Evolutionary conservation across 441 rosid species (phyloP), one percentile per base, ranked within the genome.

Genomic region (Pelargonium australe): DNA sequence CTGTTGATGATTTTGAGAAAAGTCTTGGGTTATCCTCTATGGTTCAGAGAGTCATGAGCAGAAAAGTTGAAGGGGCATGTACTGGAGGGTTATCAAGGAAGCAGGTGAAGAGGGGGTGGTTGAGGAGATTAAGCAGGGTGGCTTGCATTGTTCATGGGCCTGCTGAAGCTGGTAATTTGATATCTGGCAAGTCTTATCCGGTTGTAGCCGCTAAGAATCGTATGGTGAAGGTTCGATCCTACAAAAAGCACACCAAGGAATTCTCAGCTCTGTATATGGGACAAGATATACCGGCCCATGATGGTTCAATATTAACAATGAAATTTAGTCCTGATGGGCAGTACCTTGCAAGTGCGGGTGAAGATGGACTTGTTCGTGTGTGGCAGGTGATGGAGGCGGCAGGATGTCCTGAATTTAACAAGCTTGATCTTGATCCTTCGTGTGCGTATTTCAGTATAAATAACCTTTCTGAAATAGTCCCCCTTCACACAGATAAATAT

Each of bases 301-400:
- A 81, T 5, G 96, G 97, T 68, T 83, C 87, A 17, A 89, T 89
- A 68, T 84, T 85, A 72, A 83, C 89, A 7, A 89, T 20, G 23
- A 20, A 20, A 20, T 20, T 20, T 20, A 20, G 23, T 20, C 23
- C 23, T 20, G 23, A 91, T 70, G 97, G 98, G 2, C 80, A 78
- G 55, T 86, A 82, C 79, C 81, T 94, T 68, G 97, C 96, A 4
- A 88, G 82, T 69, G 96, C 91, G 11, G 95, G 98, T 43, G 93
- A 91, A 76, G 97, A 91, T 79, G 76, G 87, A 63, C 73, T 85
- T 44, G 85, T 94, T 70, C 84, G 92, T 28, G 85, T 94, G 25
- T 94, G 98, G 98, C 79, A 80, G 73, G 86, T 94, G 61, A 71
- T 81, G 14, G 95, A 87, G 79, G 89, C 88, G 20, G 87, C 87